phyloP scores from a whole-genome alignment of 2,329 filamentous ascomycete species.

The Sporothrix mexicana region DNA sequence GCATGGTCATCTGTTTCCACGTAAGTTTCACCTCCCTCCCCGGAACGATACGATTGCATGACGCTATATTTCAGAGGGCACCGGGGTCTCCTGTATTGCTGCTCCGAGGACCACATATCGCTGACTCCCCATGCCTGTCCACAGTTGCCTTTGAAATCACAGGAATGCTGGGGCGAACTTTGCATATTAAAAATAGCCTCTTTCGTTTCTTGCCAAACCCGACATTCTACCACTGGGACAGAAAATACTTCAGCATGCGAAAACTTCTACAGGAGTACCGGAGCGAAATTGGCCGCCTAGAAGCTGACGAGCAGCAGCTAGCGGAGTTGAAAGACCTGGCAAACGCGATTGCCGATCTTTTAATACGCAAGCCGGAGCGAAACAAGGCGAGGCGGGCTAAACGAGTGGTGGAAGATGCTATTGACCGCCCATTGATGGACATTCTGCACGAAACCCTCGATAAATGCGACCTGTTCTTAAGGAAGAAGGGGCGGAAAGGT shows the following conservation, averaged over 20 bases:
- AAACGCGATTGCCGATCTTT: constrained; percentile 29
- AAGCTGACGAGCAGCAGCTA: constrained; percentile 31
- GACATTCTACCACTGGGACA: constrained; percentile 61
- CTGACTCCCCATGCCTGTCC: not conserved
- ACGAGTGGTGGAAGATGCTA: constrained; percentile 36
- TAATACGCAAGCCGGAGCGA: constrained; percentile 27
- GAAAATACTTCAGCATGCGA: constrained; percentile 52
- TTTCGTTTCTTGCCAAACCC: constrained; percentile 64
- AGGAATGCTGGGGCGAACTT: constrained; percentile 60
- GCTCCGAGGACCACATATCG: not conserved
- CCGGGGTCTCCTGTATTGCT: not conserved
- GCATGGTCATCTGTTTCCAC: constrained; percentile 57
- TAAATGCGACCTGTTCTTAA: constrained; percentile 53
- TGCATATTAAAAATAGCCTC: constrained; percentile 56
- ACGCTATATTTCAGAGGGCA: too few species aligned
- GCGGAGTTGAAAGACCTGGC: constrained; percentile 31
- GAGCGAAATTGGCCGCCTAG: constrained; percentile 41
- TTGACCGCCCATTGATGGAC: constrained; percentile 48
- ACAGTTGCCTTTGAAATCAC: constrained; percentile 63
- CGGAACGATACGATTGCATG: too few species aligned
- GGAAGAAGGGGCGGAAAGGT: constrained; percentile 41
- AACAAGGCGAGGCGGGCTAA: not conserved
- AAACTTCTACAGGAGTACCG: constrained; percentile 51
- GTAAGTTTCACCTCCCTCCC: constrained; percentile 43
- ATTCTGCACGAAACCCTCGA: constrained; percentile 51